phyloP scores from a whole-genome alignment of 495 filamentous ascomycete species.

The Neurospora intermedia region DNA sequence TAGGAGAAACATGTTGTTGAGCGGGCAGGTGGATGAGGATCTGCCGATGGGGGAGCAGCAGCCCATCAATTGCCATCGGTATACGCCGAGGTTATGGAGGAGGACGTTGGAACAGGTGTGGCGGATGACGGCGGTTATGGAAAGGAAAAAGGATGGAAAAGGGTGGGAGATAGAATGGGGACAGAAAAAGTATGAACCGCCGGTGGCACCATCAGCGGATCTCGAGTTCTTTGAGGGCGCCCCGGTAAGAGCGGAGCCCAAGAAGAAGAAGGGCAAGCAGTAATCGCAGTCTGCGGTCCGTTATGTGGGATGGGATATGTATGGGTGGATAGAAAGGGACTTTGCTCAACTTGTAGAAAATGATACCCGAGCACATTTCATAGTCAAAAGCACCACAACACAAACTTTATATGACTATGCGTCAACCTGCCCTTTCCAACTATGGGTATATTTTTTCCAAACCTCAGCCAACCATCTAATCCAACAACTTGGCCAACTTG shows the following conservation, averaged over 20 bases:
- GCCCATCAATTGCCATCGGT: conserved; percentile 18
- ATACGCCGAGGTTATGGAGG: conserved; percentile 14
- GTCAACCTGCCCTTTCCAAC: background rate
- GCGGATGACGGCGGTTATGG: conserved; percentile 21
- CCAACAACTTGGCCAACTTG: conserved; percentile 43
- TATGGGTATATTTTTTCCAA: background rate
- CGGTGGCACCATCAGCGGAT: conserved; percentile 7
- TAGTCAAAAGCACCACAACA: background rate
- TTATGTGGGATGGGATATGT: background rate
- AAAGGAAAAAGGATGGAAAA: conserved; percentile 10
- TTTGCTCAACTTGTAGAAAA: background rate
- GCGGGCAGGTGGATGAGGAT: conserved; percentile 22
- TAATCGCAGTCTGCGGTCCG: background rate
- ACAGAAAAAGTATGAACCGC: background rate
- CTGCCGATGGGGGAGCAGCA: conserved; percentile 21
- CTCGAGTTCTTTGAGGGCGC: conserved; percentile 21
- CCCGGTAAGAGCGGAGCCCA: background rate
- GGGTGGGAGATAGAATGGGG: conserved; percentile 30
- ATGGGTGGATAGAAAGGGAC: background rate
- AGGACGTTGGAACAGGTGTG: conserved; percentile 25
- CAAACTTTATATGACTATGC: background rate
- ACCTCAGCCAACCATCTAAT: conserved; percentile 8
- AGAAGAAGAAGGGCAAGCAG: background rate
- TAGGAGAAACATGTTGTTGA: conserved; percentile 21
- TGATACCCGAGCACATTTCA: background rate